These are phyloP conservation scores for Vitis riparia DNA, from an alignment of 164 flowering plant genomes.

Conservation along the genomic window DNA sequence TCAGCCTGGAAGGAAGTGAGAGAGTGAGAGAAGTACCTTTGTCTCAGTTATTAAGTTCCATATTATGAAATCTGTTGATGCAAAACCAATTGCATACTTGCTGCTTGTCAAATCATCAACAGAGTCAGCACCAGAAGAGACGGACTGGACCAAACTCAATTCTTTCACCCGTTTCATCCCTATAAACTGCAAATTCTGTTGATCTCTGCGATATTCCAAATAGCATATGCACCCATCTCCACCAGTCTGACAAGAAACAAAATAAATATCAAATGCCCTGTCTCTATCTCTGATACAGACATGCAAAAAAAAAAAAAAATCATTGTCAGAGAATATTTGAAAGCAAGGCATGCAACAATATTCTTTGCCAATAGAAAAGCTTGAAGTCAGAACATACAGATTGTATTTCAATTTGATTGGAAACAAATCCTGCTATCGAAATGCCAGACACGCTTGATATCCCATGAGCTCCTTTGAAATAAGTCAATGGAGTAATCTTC, in stretches of 20 bases:
- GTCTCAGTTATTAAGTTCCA: slow-evolving; percentile 72
- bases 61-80: slow-evolving; percentile 79
- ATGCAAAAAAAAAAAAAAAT: neutral
- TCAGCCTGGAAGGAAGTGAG: neutral
- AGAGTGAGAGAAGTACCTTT: slow-evolving; percentile 50
- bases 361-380: slow-evolving; percentile 4
- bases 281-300: too few species aligned
- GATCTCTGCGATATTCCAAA: slow-evolving; percentile 51
- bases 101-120: slow-evolving; percentile 34
- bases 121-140: slow-evolving; percentile 33
- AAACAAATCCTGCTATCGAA: slow-evolving; percentile 31
- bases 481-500: slow-evolving; percentile 48
- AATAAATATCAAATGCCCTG: neutral
- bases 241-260: slow-evolving; percentile 64
- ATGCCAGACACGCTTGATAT: slow-evolving; percentile 81
- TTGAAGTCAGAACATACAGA: slow-evolving; percentile 54
- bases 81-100: slow-evolving; percentile 79
- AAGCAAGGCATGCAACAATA: neutral
- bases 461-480: slow-evolving; percentile 98
- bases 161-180: slow-evolving; percentile 96
- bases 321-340: neutral
- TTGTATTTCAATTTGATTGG: slow-evolving; percentile 52
- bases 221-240: slow-evolving; percentile 96
- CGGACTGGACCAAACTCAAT: slow-evolving; percentile 69
- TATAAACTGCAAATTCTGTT: slow-evolving; percentile 54